phyloP scores from a whole-genome alignment of 202 grass and related monocot genomes.

The Carex arenaria region DNA sequence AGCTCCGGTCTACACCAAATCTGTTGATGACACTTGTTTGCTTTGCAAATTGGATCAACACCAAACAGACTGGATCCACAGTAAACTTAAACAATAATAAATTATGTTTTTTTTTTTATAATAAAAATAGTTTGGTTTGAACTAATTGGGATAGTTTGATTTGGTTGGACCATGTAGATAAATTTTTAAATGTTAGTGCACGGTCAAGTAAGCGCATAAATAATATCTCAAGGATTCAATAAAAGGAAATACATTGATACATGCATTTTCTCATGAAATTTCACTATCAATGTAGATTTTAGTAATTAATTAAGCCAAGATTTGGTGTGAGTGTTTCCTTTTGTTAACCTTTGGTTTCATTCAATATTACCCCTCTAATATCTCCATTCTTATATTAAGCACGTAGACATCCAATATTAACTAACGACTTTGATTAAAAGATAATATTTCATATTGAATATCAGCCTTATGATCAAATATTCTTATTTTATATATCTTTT shows the following conservation, averaged over 20 bases:
- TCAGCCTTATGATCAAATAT: too few relatives aligned
- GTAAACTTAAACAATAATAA: neutral
- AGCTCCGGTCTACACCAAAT: neutral
- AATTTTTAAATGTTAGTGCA: neutral
- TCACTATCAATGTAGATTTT: neutral
- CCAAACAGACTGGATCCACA: neutral
- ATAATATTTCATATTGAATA: too few relatives aligned
- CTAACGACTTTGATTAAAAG: too few relatives aligned
- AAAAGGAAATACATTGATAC: neutral
- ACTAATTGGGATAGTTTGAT: neutral
- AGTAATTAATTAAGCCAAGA: neutral
- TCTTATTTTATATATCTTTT: too few relatives aligned
- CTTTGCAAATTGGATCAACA: neutral
- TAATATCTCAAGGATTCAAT: neutral
- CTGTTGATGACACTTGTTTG: neutral
- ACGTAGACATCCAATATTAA: too few relatives aligned
- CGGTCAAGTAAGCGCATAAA: neutral
- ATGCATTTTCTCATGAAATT: neutral
- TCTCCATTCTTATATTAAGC: neutral
- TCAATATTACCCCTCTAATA: neutral
- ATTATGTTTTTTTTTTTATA: neutral
- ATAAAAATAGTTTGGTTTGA: neutral
- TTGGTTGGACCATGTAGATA: neutral
- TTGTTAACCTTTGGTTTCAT: neutral
- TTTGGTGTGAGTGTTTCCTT: neutral